Base-by-base conservation (phyloP, 495 filamentous ascomycete species). In the Hypoxylon fuscum region DNA sequence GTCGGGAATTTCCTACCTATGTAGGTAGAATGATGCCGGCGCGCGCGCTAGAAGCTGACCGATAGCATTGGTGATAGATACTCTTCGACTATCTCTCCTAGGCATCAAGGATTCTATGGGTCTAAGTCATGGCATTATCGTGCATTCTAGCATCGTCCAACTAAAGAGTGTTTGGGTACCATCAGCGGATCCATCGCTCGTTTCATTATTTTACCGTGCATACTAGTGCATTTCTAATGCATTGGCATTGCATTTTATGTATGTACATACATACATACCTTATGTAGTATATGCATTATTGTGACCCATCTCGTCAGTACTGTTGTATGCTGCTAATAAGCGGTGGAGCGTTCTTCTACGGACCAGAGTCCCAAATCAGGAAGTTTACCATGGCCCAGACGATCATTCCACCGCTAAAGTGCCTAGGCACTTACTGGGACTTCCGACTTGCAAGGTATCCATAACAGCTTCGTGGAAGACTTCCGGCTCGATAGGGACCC, bases 401-500 rank as follows among this genome's bases (percentile, higher is more conserved):
- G 46, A 66, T 61, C 51, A 53, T 49, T 66, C 62, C 63, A 66
- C 63, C 63, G 63, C 63, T 55, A 66, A 56, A 59, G 51, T 54
- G 52, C 61, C 68, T 53, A 50, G 49, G 20, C 51, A 44, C 21
- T 32, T 48, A 41, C 60, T 64, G 64, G 59, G 50, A 68, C 52
- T 59, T 62, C 50, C 61, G 51, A 67, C 56, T n/a, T 67, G 27
- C 66, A 46, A 60, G 25, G 62, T 67, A 62, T 52, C 62, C 66
- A 69, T 69, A 63, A 32, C 58, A 47, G 59, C 45, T 68, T 29
- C 61, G 62, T 68, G 68, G 62, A 68, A 68, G 65, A 11, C 54
- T 63, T 71, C 68, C 68, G 68, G 68, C 68, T 71, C 68, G 68
- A 61, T 50, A 68, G 53, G 34, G 47, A 37, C 55, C 51, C 61